Base-by-base conservation (phyloP, 139 green algal genomes). In the Pleodorina starrii region DNA sequence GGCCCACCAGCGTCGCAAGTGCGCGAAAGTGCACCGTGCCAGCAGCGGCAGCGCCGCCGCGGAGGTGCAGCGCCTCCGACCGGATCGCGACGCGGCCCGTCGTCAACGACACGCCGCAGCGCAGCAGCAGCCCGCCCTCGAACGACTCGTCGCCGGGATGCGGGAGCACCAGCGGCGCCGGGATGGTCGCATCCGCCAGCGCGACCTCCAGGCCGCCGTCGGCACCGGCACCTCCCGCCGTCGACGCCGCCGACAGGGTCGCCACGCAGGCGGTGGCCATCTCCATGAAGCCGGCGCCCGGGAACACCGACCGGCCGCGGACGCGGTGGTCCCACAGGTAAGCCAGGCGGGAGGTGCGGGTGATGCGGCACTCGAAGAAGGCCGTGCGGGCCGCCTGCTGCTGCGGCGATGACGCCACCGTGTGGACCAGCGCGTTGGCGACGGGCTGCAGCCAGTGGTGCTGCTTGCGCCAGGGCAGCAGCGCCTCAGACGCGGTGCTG, bases 321-420 rank as follows among this genome's bases (percentile, higher is more conserved):
- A 98, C 95, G 5, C 91, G 7, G 72, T 98, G 96, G 42, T 98
- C 95, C 81, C 91, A 95, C 27, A 97, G 19, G 75, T 75, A 42
- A 6, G 84, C 36, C 84, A 89, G 82, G 0, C n/a, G 66, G 32
- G 66, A 69, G 2, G 43, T 19, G 35, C 32, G 32, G 63, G 7
- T 51, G 32, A 88, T 14, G n/a, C 17, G 63, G 44, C 66, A 79
- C 44, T 88, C 82, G 43, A 88, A 88, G n/a, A 88, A 6, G 3
- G 46, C 57, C 5, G 60, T 46, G 6, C 36, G 38, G 36, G 42
- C 23, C 7, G 19, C 46, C 54, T 29, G 74, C 51, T 57, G 78
- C 23, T 27, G 77, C 48, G 17, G 74, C 74, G 71, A 54, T 35
- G 71, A 14, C 21, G 43, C 42, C 73, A 78, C 44, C 5, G 82